These are phyloP conservation scores for Mrakia frigida DNA, from an alignment of 768 basidiomycete genomes.

Conservation along the genomic window DNA sequence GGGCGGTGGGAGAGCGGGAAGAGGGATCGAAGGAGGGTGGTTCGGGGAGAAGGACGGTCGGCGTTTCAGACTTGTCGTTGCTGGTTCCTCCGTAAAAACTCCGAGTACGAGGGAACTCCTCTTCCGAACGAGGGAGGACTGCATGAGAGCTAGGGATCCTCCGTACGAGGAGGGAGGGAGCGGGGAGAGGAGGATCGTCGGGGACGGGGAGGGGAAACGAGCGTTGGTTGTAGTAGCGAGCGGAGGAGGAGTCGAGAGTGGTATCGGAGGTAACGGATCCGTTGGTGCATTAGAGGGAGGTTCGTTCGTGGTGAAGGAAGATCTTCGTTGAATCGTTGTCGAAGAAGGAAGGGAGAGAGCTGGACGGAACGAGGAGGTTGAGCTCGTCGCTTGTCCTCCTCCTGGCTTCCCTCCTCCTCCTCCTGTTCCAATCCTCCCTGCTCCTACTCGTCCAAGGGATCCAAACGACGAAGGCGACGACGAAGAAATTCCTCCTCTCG, in stretches of 20 bases:
- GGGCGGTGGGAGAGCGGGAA: neutral
- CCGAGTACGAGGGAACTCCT: neutral
- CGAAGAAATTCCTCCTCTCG: no score
- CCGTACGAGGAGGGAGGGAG: neutral
- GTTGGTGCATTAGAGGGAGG: neutral
- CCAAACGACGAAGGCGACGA: neutral
- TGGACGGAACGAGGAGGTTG: neutral
- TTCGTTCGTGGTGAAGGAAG: neutral
- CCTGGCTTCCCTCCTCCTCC: neutral
- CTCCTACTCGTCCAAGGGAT: neutral
- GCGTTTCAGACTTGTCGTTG: neutral
- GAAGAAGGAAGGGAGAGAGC: neutral
- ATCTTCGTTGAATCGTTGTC: neutral
- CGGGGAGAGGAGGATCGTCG: neutral
- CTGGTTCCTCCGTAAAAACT: neutral
- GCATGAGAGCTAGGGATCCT: slow-evolving; percentile 4
- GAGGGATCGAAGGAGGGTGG: neutral
- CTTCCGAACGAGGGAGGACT: neutral
- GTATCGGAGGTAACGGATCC: neutral
- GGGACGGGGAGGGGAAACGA: neutral
- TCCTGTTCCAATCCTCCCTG: no score
- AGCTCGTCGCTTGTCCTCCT: neutral
- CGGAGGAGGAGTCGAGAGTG: neutral
- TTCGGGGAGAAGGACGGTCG: neutral
- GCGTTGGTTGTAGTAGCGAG: neutral